These are phyloP conservation scores for Penicillium samsonianum DNA, from an alignment of 495 filamentous ascomycete species.

Conservation along the genomic window DNA sequence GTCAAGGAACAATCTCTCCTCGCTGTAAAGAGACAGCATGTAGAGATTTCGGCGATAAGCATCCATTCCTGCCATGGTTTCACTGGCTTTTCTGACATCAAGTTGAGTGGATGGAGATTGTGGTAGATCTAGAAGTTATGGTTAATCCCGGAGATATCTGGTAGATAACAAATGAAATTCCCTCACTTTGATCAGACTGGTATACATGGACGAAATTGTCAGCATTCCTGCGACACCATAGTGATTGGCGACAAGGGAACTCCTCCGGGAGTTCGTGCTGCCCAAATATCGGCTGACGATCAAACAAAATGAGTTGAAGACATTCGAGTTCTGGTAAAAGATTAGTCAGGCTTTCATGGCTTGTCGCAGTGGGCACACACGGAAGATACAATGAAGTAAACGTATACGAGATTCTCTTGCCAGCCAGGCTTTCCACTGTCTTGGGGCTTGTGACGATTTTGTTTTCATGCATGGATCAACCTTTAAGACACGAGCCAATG, in stretches of 20 bases:
- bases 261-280: constrained; percentile 5
- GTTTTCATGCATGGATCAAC: neutral
- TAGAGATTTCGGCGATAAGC: constrained; percentile 2
- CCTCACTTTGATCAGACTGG: neutral
- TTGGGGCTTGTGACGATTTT: neutral
- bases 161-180: neutral
- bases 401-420: constrained; percentile 6
- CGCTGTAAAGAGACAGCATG: constrained; percentile 6
- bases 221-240: constrained; percentile 1
- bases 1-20: constrained; percentile 2
- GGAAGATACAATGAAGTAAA: constrained; percentile 3
- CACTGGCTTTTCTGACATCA: neutral
- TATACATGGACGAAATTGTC: neutral
- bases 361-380: neutral
- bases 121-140: neutral
- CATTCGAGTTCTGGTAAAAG: neutral
- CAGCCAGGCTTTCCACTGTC: constrained; percentile 1
- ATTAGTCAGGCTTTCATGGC: neutral
- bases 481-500: constrained; percentile 5
- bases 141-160: neutral
- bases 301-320: constrained; percentile 3
- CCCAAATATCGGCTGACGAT: constrained; percentile 1
- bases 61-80: neutral
- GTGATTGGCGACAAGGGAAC: neutral
- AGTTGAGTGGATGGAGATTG: neutral